Evolutionary conservation across 352 stramenopile species (phyloP).

Genomic region (Hyaloperonospora brassicae): DNA sequence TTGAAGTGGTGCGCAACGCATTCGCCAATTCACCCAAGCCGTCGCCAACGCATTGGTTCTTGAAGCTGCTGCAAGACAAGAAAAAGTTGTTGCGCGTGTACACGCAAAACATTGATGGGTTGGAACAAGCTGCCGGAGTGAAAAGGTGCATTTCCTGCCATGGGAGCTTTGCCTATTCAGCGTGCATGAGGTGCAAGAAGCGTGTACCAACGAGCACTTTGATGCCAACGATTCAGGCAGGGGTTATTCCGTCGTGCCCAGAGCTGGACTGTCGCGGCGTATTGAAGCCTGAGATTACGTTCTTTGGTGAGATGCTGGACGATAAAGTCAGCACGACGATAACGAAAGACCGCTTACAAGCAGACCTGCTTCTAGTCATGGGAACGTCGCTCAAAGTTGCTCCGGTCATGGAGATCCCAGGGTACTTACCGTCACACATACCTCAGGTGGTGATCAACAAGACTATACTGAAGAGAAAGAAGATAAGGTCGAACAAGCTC

Average conservation of each 20-base stretch:
- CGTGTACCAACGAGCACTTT: conserved; percentile 40
- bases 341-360: conserved; percentile 63
- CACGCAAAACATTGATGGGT: conserved; percentile 98
- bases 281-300: conserved; percentile 96
- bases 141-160: conserved; percentile 92
- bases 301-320: conserved; percentile 93
- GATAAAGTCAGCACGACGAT: conserved; percentile 81
- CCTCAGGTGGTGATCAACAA: conserved; percentile 88
- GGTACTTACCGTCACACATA: conserved; percentile 72
- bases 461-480: conserved; percentile 77
- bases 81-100: conserved; percentile 90
- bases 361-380: conserved; percentile 96
- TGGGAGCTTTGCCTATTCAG: conserved; percentile 86
- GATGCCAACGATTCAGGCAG: conserved; percentile 66
- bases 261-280: conserved; percentile 83
- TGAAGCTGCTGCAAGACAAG: conserved; percentile 88
- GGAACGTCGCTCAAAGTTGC: conserved; percentile 96
- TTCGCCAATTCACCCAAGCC: conserved; percentile 70
- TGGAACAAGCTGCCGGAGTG: conserved; percentile 89
- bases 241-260: conserved; percentile 64
- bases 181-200: conserved; percentile 85
- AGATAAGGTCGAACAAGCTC: conserved; percentile 36
- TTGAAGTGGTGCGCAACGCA: conserved; percentile 86
- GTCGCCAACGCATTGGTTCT: conserved; percentile 93
- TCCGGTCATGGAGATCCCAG: conserved; percentile 88